Base-by-base conservation (phyloP, 2,329 filamentous ascomycete genomes). In the Fusarium tjaetaba region DNA sequence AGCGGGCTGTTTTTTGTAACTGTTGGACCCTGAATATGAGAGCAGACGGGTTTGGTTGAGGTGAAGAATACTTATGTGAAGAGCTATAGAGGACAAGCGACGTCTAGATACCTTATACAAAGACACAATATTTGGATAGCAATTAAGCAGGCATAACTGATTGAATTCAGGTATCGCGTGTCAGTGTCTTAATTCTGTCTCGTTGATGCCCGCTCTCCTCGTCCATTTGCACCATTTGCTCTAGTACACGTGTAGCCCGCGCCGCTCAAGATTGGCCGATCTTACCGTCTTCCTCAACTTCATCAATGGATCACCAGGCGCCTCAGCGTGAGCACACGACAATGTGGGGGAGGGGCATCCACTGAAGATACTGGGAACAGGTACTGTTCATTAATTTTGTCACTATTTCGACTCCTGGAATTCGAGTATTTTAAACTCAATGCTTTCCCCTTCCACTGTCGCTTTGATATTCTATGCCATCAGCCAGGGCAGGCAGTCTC, bases 211-310 rank as follows among this genome's bases (percentile, higher is more conserved):
- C 55, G 36, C 43, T 58, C 55, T 51, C 53, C 36, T 53, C 49
- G 18, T 39, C 28, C 58, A 55, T 41, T 62, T 49, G 51, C 43
- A 34, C 65, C 72, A 59, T 66, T 62, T 63, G 61, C 65, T 53
- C 65, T 41, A 36, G 56, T 67, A 78, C 76, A 78, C 76, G 76
- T 78, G 76, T 78, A 78, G 67, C 43, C 65, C 69, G 56, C 49
- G 53, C 60, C 49, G 52, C 71, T 60, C 74, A 69, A 77, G 76
- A 78, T 78, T 78, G 76, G 76, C 62, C 65, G 61, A 62, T 36
- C 28, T 55, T 38, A 28, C 45, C 22, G 51, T 58, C 28, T 52
- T 46, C 45, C 36, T 48, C 36, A 60, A 32, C 64, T 70, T 72
- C 56, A 38, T 24, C 56, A 38, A 26, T 28, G 32, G 56, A 59